Evolutionary conservation across 768 basidiomycete genomes (phyloP), one percentile per base, ranked within the genome.

Genomic region (Lentinula guzmanii): DNA sequence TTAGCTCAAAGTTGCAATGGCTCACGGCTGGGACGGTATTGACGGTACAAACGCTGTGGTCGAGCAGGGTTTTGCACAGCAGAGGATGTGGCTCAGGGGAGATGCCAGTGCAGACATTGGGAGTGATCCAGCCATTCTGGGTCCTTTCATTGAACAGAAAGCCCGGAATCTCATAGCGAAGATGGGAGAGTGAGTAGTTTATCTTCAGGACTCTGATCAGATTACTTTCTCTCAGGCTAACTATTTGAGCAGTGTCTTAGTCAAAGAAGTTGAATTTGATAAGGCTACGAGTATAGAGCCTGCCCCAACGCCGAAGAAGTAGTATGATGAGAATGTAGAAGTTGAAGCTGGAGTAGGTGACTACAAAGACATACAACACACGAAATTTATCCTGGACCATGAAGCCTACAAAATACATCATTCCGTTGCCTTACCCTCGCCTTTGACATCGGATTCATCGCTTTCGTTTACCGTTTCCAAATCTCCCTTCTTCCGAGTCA

Each of bases 101-200:
- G 55, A 58, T 42, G 35, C 57, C 24, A 50, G 52, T 21, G 53
- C 33, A 24, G 62, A 50, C 11, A 35, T 35, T 18, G 62, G 62
- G 1, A 58, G 55, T 46, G 62, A 62, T 54, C 37, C 62, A 31
- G 16, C 15, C 21, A 57, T 62, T 6, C 35, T 62, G 4, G 45
- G 81, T 77, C 6, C 80, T 79, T 11, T 81, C 34, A 54, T 83
- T 79, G n/a, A 83, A 70, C 4, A 82, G 76, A 21, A 79, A 70
- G 4, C 81, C 78, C 5, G 67, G 48, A 1, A 79, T 75, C 42
- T 78, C 66, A 16, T 67, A 64, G 13, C n/a, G 15, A 45, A 42
- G 72, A 69, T 53, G 81, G 70, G 54, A 82, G 74, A 0, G 59
- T 60, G 39, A 60, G 59, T 39, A 8, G 37, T 39, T 28, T 52